Base-by-base conservation (phyloP, 2,329 filamentous ascomycete genomes). In the Blastomyces silverae region DNA sequence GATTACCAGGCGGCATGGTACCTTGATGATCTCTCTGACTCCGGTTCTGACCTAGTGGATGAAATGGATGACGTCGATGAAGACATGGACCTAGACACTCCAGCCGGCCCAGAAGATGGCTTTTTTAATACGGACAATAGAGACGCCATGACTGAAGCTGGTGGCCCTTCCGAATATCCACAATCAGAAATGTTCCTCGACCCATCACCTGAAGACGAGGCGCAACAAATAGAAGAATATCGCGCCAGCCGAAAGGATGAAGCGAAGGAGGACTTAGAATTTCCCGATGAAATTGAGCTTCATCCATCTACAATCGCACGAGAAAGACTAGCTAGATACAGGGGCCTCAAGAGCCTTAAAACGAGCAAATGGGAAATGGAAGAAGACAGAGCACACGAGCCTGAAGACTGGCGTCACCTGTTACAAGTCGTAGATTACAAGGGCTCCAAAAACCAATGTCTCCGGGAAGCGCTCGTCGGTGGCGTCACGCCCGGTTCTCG, bases 1-100 rank as follows among this genome's bases (percentile, higher is more conserved):
- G 86, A 88, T 64, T 97, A 97, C 77, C 94, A 99, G 78, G 85
- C 92, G 28, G 92, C 93, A 11, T 99, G 94, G 94, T 97, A 90
- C 74, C 79, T 99, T 46, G 88, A 86, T 64, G 88, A 92, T 66
- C 83, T 91, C 28, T 94, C 90, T 0, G 91, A 89, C 73, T 91
- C 89, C 10, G 93, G 89, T 53, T 96, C 92, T 0, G 93, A 97
- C 71, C 81, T 91, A 69, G 90, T 91, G 59, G 87, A 89, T 67
- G 87, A 88, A 66, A 84, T 87, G 48, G 88, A 91, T 58, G 83
- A 85, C 0, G 84, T 85, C 42, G 81, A 83, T 37, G 74, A 78
- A 39, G 81, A 84, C 31, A 76, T 83, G 70, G 77, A 76, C 44
- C 82, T 85, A 75, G 82, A 84, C 17, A 78, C 80, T 1, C 80